Conservation (phyloP, 768 basidiomycete genomes). For the Macrolepiota albuminosa region DNA sequence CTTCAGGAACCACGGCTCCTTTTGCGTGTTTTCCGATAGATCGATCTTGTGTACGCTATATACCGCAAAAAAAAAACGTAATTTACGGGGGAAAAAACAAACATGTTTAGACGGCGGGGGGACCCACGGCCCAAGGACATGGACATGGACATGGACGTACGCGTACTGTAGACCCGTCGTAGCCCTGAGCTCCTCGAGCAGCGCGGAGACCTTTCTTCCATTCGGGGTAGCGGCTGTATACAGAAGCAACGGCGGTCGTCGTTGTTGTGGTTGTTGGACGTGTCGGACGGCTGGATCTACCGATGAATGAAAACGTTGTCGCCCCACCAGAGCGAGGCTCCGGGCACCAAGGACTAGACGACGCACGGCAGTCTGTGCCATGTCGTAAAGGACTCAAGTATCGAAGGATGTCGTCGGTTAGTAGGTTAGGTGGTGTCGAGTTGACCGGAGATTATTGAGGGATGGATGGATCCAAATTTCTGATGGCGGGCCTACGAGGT, state of each 20-base stretch:
- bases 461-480: too few relatives aligned
- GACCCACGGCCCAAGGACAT: background rate
- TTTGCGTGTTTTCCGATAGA: constrained; percentile 19
- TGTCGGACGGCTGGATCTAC: constrained; percentile 8
- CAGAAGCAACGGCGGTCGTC: constrained; percentile 23
- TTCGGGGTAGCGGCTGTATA: constrained; percentile 53
- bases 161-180: constrained; percentile 34
- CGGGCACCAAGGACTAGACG: constrained; percentile 11
- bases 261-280: background rate
- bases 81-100: too few relatives aligned
- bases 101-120: too few relatives aligned
- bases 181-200: constrained; percentile 55
- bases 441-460: too few relatives aligned
- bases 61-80: background rate
- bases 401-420: background rate
- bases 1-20: constrained; percentile 31
- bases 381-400: background rate
- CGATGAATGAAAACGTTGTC: constrained; percentile 7
- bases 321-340: constrained; percentile 2
- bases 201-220: constrained; percentile 44
- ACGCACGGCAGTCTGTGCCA: constrained; percentile 6
- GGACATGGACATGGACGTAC: constrained; percentile 19
- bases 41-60: constrained; percentile 15
- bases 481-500: too few relatives aligned
- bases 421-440: too few relatives aligned